Conservation (phyloP, 2,329 filamentous ascomycete genomes). For the Mycocentrospora acerina region DNA sequence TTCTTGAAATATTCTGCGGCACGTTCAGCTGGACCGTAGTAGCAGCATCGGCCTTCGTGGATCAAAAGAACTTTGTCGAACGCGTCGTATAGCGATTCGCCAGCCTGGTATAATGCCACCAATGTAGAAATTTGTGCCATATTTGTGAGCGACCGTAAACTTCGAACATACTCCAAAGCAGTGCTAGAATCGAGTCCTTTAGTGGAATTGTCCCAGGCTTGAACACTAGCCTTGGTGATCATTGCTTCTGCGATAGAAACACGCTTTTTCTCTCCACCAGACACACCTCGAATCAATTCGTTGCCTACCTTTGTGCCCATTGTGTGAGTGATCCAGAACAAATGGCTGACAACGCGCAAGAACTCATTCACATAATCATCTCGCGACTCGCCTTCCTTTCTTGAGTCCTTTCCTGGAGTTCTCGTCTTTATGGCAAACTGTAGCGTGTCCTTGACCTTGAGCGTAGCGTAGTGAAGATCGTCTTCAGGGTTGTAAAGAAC, state of each 20-base stretch:
- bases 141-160: constrained; percentile 65
- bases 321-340: constrained; percentile 72
- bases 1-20: constrained; percentile 67
- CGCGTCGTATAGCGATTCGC: constrained; percentile 41
- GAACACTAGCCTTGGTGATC: constrained; percentile 44
- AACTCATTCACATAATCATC: constrained; percentile 63
- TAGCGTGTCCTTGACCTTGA: constrained; percentile 74
- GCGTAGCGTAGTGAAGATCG: constrained; percentile 74
- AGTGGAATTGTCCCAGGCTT: constrained; percentile 63
- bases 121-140: constrained; percentile 62
- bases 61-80: constrained; percentile 46
- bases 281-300: constrained; percentile 67
- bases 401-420: constrained; percentile 63
- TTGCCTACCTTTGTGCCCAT: constrained; percentile 74
- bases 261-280: constrained; percentile 52
- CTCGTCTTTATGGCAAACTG: constrained; percentile 70
- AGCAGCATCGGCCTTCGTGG: constrained; percentile 49
- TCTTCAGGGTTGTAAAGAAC: constrained; percentile 76
- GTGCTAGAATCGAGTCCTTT: constrained; percentile 72
- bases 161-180: constrained; percentile 71
- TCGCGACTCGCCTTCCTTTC: constrained; percentile 63
- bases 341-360: constrained; percentile 66
- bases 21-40: constrained; percentile 62
- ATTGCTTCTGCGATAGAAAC: constrained; percentile 53
- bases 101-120: constrained; percentile 72